Evolutionary conservation across 331 rosid species (phyloP).

Genomic region (Quercus phellos): DNA sequence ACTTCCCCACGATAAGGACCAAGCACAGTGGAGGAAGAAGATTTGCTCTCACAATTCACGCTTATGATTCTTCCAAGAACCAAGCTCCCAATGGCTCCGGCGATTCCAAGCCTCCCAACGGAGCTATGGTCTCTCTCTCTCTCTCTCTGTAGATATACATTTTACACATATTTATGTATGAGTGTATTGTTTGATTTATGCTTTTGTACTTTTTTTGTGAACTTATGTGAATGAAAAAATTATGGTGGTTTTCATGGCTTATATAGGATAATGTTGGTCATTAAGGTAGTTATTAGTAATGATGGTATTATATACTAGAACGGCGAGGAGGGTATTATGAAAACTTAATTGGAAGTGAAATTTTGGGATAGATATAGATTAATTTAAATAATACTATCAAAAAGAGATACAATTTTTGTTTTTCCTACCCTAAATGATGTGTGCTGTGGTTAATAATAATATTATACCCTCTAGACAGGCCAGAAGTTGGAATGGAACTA

Average conservation of each 20-base stretch:
- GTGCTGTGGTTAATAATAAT: too few relatives aligned
- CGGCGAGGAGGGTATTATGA: background rate
- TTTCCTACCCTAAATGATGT: too few relatives aligned
- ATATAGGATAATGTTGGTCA: background rate
- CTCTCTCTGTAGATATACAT: background rate
- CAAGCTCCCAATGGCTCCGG: slow-evolving; percentile 41
- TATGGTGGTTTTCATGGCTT: background rate
- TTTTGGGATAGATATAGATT: background rate
- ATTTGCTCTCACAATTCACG: slow-evolving; percentile 37
- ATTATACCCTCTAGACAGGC: background rate
- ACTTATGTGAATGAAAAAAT: background rate
- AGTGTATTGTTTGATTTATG: background rate
- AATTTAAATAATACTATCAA: background rate
- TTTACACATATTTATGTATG: background rate
- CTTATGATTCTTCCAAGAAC: slow-evolving; percentile 60
- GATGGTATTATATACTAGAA: background rate
- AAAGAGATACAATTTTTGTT: background rate
- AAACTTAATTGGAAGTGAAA: background rate
- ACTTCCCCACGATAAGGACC: slow-evolving; percentile 32
- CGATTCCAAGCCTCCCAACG: slow-evolving; percentile 77
- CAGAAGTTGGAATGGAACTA: background rate
- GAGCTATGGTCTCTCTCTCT: slow-evolving; percentile 49
- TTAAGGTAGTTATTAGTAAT: background rate
- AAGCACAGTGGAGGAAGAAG: slow-evolving; percentile 32
- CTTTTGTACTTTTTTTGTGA: background rate